phyloP scores from a whole-genome alignment of 2,329 filamentous ascomycete genomes.

The Aureobasidium sp. region DNA sequence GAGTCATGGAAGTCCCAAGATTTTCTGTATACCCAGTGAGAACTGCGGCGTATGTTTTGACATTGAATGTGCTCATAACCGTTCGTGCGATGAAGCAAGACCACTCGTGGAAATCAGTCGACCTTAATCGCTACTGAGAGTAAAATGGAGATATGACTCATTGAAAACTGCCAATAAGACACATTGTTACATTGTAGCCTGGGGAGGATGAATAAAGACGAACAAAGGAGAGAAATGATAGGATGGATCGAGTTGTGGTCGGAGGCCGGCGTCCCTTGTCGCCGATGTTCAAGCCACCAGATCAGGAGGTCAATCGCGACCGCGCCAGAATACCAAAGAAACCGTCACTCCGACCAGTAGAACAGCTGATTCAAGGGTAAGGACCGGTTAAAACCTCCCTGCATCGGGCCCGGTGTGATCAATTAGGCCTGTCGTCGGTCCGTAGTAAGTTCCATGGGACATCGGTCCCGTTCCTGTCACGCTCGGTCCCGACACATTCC shows the following conservation, averaged over 20 bases:
- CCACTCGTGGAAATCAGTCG: no score
- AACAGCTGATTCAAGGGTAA: not conserved
- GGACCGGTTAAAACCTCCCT: not conserved
- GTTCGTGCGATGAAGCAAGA: no score
- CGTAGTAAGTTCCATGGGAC: not conserved
- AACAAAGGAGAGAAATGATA: not conserved
- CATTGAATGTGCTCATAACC: no score
- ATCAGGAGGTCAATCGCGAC: not conserved
- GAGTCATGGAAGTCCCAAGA: no score
- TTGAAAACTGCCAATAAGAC: no score
- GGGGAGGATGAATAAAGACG: not conserved
- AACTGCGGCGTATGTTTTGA: no score
- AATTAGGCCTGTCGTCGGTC: not conserved
- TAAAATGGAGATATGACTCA: no score
- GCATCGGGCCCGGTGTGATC: not conserved
- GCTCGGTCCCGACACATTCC: slow-evolving; percentile 14
- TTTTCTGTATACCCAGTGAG: no score
- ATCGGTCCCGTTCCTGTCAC: not conserved
- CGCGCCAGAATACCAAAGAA: not conserved
- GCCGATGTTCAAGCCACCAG: not conserved
- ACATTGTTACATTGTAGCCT: no score
- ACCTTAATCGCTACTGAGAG: no score
- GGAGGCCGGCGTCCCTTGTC: not conserved
- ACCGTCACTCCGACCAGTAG: not conserved
- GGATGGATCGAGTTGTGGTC: not conserved